A percentile compares a stretch with the other conserved stretches of the same genome.
These are phyloP conservation scores for Starmera stellimalicola DNA, from an alignment of 1,139 yeast genomes.

Conservation along the genomic window DNA sequence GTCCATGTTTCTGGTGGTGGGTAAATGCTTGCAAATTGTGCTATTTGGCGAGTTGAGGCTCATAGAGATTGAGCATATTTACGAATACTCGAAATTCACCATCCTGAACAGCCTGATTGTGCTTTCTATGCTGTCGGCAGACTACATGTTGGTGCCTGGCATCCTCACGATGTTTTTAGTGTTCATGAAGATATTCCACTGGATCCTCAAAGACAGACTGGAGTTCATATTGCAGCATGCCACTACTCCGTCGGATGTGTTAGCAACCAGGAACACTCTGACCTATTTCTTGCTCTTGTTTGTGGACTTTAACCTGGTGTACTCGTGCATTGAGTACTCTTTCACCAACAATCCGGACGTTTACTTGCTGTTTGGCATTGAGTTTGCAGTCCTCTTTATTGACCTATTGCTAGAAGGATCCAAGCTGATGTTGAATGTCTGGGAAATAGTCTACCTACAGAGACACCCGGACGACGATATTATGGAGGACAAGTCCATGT, in stretches of 20 bases:
- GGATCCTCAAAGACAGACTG: conserved; percentile 58
- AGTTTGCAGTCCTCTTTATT: conserved; percentile 57
- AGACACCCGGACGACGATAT: conserved; percentile 47
- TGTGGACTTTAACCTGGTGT: conserved; percentile 44
- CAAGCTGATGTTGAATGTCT: conserved; percentile 43
- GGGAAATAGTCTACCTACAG: conserved; percentile 42
- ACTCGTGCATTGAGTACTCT: conserved; percentile 49
- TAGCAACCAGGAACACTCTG: conserved; percentile 28
- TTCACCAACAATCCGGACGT: conserved; percentile 39
- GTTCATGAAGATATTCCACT: conserved; percentile 61
- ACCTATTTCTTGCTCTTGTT: conserved; percentile 33
- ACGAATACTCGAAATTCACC: conserved; percentile 60
- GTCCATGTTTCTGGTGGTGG: conserved; percentile 19
- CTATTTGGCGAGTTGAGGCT: conserved; percentile 71
- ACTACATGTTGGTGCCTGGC: conserved; percentile 38
- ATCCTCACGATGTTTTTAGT: conserved; percentile 33
- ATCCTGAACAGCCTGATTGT: conserved; percentile 58
- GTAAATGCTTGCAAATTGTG: conserved; percentile 24
- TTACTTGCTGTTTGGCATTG: conserved; percentile 59
- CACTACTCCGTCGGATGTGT: conserved; percentile 21
- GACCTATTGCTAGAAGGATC: conserved; percentile 40
- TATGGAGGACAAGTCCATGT: conserved; percentile 68
- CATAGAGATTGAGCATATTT: conserved; percentile 69
- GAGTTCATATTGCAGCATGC: conserved; percentile 39
- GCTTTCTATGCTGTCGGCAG: conserved; percentile 50